Base-by-base conservation (phyloP, 2,329 filamentous ascomycete species). In the Aspergillus luchuensis region DNA sequence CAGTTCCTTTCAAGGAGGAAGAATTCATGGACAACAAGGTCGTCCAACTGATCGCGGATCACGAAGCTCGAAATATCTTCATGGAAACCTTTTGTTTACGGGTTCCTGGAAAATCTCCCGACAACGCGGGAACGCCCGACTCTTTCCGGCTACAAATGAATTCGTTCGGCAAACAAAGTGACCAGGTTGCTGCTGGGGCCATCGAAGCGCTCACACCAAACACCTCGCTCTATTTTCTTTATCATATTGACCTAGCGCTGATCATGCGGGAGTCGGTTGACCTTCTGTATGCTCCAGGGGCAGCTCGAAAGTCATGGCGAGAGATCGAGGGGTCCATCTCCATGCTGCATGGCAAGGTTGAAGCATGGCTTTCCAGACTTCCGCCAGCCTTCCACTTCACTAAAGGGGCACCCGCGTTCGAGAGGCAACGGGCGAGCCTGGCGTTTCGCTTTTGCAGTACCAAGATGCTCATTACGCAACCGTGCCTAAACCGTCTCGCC, bases 391-490 rank as follows among this genome's bases (percentile, higher is more conserved):
- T 79, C 55, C 69, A 72, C 41, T 76, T 76, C 51, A 65, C 71
- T 7, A 69, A 73, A 50, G 66, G 65, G 43, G 59, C 66, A 8
- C 64, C 65, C 1, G 66, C 60, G 4, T 76, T 72, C 39, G 67
- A 73, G 25, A 71, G 74, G 50, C 70, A 74, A 53, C 71, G 77
- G 23, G 60, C 73, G 30, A 67, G 68, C 58, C 68, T 81, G 8
- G 78, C 72, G 5, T 77, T 81, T 62, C 69, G 70, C 55, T 81
- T 76, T 64, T 78, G 79, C 58, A 78, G 77, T 56, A 73, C 74
- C n/a, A 78, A 76, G 55, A 72, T 79, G 51, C 71, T 78, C 11
- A 75, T 80, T 25, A 70, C 76, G 47, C 78, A 79, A 47, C 79
- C 79, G 28, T 80, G 76, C 59, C 73, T 80, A 13, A 78, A 75